These are phyloP conservation scores for Phytophthora pini DNA, from an alignment of 352 stramenopile genomes.

Conservation along the genomic window DNA sequence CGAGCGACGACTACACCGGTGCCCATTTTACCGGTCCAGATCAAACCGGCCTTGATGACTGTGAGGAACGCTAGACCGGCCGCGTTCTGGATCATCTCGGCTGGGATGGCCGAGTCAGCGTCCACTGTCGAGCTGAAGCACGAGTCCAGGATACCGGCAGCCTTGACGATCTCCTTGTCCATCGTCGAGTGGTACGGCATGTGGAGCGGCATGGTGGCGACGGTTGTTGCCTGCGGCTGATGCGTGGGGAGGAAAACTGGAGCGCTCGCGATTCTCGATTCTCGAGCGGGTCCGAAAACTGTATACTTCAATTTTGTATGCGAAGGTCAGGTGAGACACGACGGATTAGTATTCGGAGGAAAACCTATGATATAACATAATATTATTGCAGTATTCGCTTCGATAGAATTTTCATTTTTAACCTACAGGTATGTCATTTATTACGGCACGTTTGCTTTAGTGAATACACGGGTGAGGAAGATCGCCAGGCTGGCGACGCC, in stretches of 20 bases:
- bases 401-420: not conserved
- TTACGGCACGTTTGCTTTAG: not conserved
- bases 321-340: slow-evolving; percentile 11
- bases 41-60: slow-evolving; percentile 85
- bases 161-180: slow-evolving; percentile 88
- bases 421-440: not conserved
- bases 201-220: slow-evolving; percentile 75
- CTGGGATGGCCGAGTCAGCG: slow-evolving; percentile 79
- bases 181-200: slow-evolving; percentile 88
- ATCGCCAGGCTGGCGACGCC: too few species aligned
- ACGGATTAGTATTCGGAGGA: too few species aligned
- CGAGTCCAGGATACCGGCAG: slow-evolving; percentile 82
- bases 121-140: slow-evolving; percentile 82
- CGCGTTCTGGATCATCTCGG: slow-evolving; percentile 82
- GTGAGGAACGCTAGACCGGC: slow-evolving; percentile 85
- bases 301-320: slow-evolving; percentile 24
- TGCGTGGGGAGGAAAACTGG: not conserved
- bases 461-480: not conserved
- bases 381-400: too few species aligned
- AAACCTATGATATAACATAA: too few species aligned
- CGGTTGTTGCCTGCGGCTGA: not conserved
- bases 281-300: slow-evolving; percentile 22
- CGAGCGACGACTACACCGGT: slow-evolving; percentile 83
- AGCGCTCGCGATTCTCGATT: not conserved
- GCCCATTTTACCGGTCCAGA: slow-evolving; percentile 87